Percentiles rank a stretch among this genome's conserved stretches.
These are phyloP conservation scores for Bryoglossum gracile DNA, from an alignment of 495 filamentous ascomycete species.

Conservation along the genomic window DNA sequence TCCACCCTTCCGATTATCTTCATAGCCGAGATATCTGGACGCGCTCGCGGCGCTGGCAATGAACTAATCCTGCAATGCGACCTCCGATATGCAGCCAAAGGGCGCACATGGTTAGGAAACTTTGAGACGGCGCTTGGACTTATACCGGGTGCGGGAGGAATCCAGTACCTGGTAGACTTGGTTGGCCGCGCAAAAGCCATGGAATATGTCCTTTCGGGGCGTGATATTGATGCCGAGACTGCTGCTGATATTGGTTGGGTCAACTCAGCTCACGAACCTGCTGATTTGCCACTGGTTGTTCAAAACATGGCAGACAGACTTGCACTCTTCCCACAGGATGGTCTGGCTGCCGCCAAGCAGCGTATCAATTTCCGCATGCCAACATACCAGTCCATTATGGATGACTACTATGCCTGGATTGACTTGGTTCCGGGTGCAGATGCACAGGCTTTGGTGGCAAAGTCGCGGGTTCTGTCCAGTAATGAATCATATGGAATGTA, in stretches of 20 bases:
- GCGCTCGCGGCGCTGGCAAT: slow-evolving; percentile 1
- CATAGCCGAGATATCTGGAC: no score
- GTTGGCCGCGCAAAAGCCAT: slow-evolving; percentile 8
- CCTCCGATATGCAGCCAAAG: slow-evolving; percentile 1
- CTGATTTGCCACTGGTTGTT: slow-evolving; percentile 4
- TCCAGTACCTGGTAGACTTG: not conserved
- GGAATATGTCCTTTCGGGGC: slow-evolving; percentile 6
- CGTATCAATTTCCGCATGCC: slow-evolving; percentile 31
- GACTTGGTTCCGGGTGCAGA: no score
- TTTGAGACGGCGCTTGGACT: slow-evolving; percentile 1
- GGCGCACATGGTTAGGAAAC: not conserved
- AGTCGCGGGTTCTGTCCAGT: no score
- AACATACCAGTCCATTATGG: no score
- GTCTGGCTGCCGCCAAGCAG: slow-evolving; percentile 35
- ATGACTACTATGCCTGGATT: no score
- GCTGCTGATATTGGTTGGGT: slow-evolving; percentile 12
- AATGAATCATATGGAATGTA: no score
- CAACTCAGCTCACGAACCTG: slow-evolving; percentile 7
- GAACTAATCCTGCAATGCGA: slow-evolving; percentile 2
- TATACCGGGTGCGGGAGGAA: slow-evolving; percentile 1
- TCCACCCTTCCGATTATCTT: no score
- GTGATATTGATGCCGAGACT: slow-evolving; percentile 6
- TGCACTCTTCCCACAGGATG: not conserved
- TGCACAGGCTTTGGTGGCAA: no score
- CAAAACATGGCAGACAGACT: not conserved